phyloP scores from a whole-genome alignment of 345 rosid species.

The Cardamine occulta region DNA sequence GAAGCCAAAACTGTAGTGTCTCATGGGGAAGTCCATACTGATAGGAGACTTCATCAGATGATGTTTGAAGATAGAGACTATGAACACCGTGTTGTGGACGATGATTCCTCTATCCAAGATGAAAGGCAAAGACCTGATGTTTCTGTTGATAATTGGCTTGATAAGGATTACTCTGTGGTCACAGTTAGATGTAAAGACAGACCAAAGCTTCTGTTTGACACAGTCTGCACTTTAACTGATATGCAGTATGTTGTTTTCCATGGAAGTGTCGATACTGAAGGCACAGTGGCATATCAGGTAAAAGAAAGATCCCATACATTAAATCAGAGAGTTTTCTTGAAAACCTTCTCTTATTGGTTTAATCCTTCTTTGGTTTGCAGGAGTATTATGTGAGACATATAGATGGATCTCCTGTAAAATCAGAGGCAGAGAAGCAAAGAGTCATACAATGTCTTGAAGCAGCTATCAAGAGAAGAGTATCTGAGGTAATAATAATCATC shows the following conservation, averaged over 20 bases:
- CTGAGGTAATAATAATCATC: slow-evolving; percentile 55
- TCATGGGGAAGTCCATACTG: slow-evolving; percentile 66
- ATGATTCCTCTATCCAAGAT: slow-evolving; percentile 48
- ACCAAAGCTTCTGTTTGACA: slow-evolving; percentile 89
- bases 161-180: slow-evolving; percentile 83
- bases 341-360: not conserved
- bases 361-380: slow-evolving; percentile 42
- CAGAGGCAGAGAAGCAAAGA: slow-evolving; percentile 79
- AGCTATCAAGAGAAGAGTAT: slow-evolving; percentile 89
- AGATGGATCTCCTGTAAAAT: slow-evolving; percentile 90
- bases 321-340: not conserved
- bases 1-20: slow-evolving; percentile 76
- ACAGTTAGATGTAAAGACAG: slow-evolving; percentile 86
- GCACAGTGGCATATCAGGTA: slow-evolving; percentile 83
- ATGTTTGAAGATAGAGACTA: slow-evolving; percentile 98
- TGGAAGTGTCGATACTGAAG: slow-evolving; percentile 74
- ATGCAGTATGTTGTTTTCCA: slow-evolving; percentile 95
- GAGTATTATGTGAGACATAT: slow-evolving; percentile 86
- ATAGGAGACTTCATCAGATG: slow-evolving; percentile 97
- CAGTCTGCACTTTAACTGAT: slow-evolving; percentile 89
- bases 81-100: slow-evolving; percentile 55
- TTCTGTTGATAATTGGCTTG: slow-evolving; percentile 75
- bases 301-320: not conserved
- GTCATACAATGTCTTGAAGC: slow-evolving; percentile 93
- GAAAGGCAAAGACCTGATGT: slow-evolving; percentile 74